These are phyloP conservation scores for Alternaria triticimaculans DNA, from an alignment of 2,329 filamentous ascomycete species.

Conservation along the genomic window DNA sequence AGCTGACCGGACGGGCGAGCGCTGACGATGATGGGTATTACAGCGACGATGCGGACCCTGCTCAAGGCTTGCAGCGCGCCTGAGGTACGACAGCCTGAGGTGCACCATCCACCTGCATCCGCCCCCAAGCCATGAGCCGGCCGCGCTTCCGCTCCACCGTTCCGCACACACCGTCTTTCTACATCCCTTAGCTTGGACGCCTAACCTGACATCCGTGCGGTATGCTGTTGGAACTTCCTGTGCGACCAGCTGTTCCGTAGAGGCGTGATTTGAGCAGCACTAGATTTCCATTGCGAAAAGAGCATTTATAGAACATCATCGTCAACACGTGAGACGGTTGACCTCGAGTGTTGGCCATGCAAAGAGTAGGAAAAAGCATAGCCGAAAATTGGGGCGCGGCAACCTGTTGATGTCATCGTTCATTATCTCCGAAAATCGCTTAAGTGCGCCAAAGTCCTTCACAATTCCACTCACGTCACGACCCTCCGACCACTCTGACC, in stretches of 20 bases:
- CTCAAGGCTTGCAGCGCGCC: neutral
- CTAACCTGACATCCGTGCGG: neutral
- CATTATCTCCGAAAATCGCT: neutral
- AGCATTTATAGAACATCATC: neutral
- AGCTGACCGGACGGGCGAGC: conserved; percentile 9
- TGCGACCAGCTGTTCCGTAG: neutral
- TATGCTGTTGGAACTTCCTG: neutral
- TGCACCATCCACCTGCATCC: neutral
- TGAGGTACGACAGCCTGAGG: neutral
- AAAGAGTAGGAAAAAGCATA: neutral
- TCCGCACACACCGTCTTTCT: neutral
- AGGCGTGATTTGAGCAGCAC: neutral
- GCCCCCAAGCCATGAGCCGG: neutral
- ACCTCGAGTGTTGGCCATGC: neutral
- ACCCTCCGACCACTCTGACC: neutral
- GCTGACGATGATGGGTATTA: conserved; percentile 5
- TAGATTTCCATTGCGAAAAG: neutral
- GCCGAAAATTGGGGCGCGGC: neutral
- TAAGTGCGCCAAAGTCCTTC: neutral
- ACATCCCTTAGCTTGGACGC: neutral
- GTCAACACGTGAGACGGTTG: neutral
- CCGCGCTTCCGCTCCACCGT: neutral
- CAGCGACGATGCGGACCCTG: neutral
- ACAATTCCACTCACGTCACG: neutral
- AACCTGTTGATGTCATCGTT: neutral